Evolutionary conservation across 805 yeast genomes (phyloP), one percentile per base, ranked within the genome.

Genomic region (Pichia gijzeniarum): DNA sequence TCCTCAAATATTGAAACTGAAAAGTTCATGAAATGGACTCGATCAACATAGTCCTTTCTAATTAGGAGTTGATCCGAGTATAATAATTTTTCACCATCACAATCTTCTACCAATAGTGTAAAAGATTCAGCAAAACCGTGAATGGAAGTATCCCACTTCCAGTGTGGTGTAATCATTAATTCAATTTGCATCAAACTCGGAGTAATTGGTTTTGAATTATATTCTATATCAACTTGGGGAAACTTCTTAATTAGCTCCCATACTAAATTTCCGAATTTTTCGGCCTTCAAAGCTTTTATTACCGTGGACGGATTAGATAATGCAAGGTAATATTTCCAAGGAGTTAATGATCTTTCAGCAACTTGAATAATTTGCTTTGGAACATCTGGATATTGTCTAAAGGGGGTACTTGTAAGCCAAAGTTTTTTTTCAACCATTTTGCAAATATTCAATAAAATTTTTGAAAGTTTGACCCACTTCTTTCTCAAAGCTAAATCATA

Each of bases 361-460:
- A 81, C 80, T 47, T 72, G 72, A 7, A 93, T 74, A 4, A 90
- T 73, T 45, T 83, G 93, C 0, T 52, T 46, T 0, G 96, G 93
- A 30, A 83, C 85, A n/a, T 64, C 59, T 0, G 76, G 71, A 58
- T 86, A 88, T 58, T 93, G 98, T 48, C 96, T 71, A 45, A 93
- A 75, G 0, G 98, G 96, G 0, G 95, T 79, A 50, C 78, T 82
- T 0, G 91, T 78, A 12, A 78, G 59, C 99, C 99, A 95, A 67
- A 86, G 72, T 41, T 95, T 67, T 45, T 69, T 73, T 44, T 85
- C 95, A 19, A 89, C 83, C 79, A 85, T 80, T 52, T 86, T 85
- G 59, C 91, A 82, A 10, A 91, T 50, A 43, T 79, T 79, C 12
- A 89, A 70, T 1, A 83, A 58, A 1, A 65, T 48, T 52, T 73